A percentile compares a stretch with the other conserved stretches of the same genome.
Conservation (phyloP, 73 alveolate species). For the Paraurostyla sp. region DNA sequence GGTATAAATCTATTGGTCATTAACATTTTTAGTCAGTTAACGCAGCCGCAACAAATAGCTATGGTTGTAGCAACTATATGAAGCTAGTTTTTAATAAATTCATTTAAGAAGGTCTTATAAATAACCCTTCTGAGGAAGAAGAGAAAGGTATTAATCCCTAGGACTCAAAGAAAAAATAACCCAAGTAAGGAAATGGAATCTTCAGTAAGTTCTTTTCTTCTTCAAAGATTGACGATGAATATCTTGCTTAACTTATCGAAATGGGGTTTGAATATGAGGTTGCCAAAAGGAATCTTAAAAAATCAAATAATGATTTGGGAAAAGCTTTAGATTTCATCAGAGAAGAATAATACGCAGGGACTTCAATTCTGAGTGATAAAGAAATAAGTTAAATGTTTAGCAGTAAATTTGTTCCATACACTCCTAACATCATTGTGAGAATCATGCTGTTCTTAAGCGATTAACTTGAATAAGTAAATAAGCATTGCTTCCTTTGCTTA, state of each 20-base stretch:
- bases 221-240: slow-evolving; percentile 5
- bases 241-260: slow-evolving; percentile 40
- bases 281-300: slow-evolving; percentile 44
- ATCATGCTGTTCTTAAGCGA: slow-evolving; percentile 20
- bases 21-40: slow-evolving; percentile 31
- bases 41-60: slow-evolving; percentile 12
- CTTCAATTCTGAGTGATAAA: neutral
- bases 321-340: slow-evolving; percentile 44
- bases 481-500: slow-evolving; percentile 1
- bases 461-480: neutral
- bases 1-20: neutral
- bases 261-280: slow-evolving; percentile 59
- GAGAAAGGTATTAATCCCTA: neutral
- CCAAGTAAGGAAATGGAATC: neutral
- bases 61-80: slow-evolving; percentile 60
- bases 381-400: neutral
- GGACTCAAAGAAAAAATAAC: neutral
- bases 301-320: slow-evolving; percentile 39
- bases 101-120: neutral
- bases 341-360: neutral
- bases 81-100: slow-evolving; percentile 2
- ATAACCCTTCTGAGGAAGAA: neutral
- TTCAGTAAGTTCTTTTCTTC: too few species aligned
- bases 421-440: neutral
- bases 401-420: neutral